Evolutionary conservation across 1,284 basidiomycete species (phyloP).

Genomic region (Moesziomyces sp.): DNA sequence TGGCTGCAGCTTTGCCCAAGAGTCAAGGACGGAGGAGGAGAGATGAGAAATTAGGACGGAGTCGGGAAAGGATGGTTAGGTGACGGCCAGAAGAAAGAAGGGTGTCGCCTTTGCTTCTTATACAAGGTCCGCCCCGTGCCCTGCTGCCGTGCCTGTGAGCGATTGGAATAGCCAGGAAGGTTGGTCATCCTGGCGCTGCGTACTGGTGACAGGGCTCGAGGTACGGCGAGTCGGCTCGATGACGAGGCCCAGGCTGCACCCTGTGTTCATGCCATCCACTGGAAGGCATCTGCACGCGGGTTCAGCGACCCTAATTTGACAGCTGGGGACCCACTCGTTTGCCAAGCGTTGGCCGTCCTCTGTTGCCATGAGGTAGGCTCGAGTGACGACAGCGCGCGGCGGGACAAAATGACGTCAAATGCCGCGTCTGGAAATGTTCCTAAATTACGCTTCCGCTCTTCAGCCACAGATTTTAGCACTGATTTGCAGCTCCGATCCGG

Average conservation of each 20-base stretch:
- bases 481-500: conserved; percentile 1
- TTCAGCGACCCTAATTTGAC: neutral
- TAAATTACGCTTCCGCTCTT: neutral
- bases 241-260: neutral
- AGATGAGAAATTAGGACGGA: neutral
- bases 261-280: neutral
- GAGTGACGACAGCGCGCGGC: neutral
- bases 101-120: neutral
- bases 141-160: no score
- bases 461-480: neutral
- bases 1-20: neutral
- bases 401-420: conserved; percentile 5
- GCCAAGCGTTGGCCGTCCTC: neutral
- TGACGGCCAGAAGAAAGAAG: neutral
- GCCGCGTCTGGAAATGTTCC: conserved; percentile 1
- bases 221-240: neutral
- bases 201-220: no score
- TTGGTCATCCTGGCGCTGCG: neutral
- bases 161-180: neutral
- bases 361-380: neutral
- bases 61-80: neutral
- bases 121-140: neutral
- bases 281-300: neutral
- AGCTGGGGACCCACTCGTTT: neutral
- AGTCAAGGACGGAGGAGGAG: neutral